These are phyloP conservation scores for Agastache rugosa DNA, from an alignment of 257 asterid genomes.

Conservation along the genomic window DNA sequence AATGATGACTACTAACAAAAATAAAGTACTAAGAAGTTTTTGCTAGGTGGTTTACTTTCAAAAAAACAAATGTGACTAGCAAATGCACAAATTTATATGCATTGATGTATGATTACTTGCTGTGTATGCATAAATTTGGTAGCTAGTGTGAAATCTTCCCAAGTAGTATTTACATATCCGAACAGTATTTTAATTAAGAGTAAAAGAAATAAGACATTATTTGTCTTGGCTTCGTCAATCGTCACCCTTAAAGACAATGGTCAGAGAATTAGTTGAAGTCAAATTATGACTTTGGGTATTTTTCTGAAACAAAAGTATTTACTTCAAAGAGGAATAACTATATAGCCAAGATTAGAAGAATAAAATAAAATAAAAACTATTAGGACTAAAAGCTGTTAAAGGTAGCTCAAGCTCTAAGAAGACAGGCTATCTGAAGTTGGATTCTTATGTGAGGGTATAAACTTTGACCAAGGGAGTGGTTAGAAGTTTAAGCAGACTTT, in stretches of 20 bases:
- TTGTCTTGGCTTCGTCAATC: background rate
- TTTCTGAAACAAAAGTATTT: background rate
- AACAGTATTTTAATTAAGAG: too few relatives aligned
- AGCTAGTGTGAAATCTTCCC: background rate
- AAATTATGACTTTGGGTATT: background rate
- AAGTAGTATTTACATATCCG: background rate
- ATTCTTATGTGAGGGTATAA: background rate
- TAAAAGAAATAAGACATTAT: background rate
- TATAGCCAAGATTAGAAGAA: background rate
- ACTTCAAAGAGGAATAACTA: background rate
- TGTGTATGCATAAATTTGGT: background rate
- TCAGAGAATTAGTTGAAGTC: background rate
- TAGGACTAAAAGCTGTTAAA: background rate
- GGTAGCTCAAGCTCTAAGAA: background rate
- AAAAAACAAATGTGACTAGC: background rate
- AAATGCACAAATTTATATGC: background rate
- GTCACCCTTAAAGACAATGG: background rate
- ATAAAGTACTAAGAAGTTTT: background rate
- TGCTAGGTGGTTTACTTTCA: background rate
- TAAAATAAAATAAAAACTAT: background rate
- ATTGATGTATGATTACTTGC: background rate
- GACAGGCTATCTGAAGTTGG: background rate
- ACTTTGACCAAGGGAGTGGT: constrained; percentile 17
- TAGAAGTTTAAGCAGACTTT: constrained; percentile 7
- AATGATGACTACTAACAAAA: background rate